A percentile compares a stretch with the other conserved stretches of the same genome.
These are phyloP conservation scores for Pholiota microspora DNA, from an alignment of 768 basidiomycete genomes.

Conservation along the genomic window DNA sequence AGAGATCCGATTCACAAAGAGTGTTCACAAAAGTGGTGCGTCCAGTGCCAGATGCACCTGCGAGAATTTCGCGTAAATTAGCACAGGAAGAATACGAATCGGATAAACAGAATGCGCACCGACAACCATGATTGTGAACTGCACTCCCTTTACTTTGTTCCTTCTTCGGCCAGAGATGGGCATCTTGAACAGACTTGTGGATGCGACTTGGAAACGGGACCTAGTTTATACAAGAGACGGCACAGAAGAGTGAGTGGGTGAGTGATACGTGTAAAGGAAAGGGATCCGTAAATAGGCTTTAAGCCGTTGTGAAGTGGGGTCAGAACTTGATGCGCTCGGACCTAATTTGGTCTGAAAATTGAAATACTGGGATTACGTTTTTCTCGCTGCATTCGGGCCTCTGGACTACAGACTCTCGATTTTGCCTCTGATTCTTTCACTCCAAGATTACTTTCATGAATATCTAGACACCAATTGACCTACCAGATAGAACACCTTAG, in stretches of 20 bases:
- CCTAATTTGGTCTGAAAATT: conserved; percentile 17
- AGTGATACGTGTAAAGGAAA: neutral
- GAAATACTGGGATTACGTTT: conserved; percentile 10
- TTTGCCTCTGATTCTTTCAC: neutral
- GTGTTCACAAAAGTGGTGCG: conserved; percentile 93
- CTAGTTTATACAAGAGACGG: neutral
- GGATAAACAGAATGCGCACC: no score
- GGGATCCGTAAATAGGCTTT: conserved; percentile 16
- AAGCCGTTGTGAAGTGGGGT: conserved; percentile 14
- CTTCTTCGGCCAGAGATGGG: conserved; percentile 51
- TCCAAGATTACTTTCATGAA: neutral
- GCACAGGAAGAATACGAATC: conserved; percentile 13
- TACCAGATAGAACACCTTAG: neutral
- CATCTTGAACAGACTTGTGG: conserved; percentile 28
- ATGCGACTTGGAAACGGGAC: neutral
- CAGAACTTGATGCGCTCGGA: conserved; percentile 23
- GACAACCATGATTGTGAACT: conserved; percentile 88
- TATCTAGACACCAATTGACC: neutral
- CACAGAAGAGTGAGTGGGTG: conserved; percentile 9
- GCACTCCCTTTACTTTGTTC: conserved; percentile 87
- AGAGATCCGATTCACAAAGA: conserved; percentile 77
- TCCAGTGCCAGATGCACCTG: conserved; percentile 86
- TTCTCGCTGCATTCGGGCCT: no score
- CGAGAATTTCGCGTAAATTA: conserved; percentile 1
- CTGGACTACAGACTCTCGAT: no score